A percentile compares a stretch with the other conserved stretches of the same genome.
Evolutionary conservation across 345 rosid genomes (phyloP).

Genomic region (Populus simonii): DNA sequence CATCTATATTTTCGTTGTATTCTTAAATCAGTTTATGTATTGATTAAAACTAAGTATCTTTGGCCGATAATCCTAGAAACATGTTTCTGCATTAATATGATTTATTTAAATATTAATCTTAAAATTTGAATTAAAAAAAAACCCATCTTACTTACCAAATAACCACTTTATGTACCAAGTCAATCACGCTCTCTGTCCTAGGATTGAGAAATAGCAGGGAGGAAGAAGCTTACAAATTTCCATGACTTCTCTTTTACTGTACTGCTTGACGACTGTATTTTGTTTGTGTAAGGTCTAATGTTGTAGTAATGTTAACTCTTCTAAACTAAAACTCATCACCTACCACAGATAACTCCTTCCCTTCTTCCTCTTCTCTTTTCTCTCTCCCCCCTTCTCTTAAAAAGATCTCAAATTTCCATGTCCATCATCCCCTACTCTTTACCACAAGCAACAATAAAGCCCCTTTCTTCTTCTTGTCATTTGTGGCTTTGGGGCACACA

Average conservation of each 20-base stretch:
- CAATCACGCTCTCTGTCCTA: neutral
- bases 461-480: slow-evolving; percentile 29
- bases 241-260: slow-evolving; percentile 16
- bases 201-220: slow-evolving; percentile 5
- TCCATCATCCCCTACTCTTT: slow-evolving; percentile 15
- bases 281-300: neutral
- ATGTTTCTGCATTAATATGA: no score
- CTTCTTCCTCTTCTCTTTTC: slow-evolving; percentile 37
- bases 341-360: slow-evolving; percentile 73
- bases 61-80: no score
- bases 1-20: neutral
- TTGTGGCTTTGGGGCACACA: slow-evolving; percentile 38
- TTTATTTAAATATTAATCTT: no score
- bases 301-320: slow-evolving; percentile 4
- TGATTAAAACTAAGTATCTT: no score
- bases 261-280: neutral
- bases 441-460: slow-evolving; percentile 8
- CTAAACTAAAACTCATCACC: slow-evolving; percentile 61
- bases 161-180: no score
- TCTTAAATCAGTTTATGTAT: no score
- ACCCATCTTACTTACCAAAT: no score
- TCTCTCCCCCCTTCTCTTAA: slow-evolving; percentile 17
- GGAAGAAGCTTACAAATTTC: slow-evolving; percentile 1
- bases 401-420: slow-evolving; percentile 23
- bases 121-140: no score